Evolutionary conservation across 1,139 yeast species (phyloP).

Genomic region (Taiozyma sp.): DNA sequence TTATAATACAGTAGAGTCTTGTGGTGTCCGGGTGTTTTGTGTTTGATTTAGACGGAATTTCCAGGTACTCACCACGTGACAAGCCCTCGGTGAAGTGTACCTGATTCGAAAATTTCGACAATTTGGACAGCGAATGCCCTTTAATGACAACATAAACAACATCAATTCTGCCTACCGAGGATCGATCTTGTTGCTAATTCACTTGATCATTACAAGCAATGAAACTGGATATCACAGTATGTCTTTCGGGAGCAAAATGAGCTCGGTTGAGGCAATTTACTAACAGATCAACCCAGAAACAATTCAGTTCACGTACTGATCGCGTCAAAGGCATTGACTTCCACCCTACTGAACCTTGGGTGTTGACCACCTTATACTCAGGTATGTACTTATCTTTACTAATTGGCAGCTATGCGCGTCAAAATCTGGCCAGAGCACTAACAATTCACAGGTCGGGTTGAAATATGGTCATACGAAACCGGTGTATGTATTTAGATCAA

Average conservation of each 20-base stretch:
- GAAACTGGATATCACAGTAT: constrained; percentile 16
- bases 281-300: constrained; percentile 41
- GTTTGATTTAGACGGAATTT: not conserved
- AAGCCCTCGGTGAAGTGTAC: not conserved
- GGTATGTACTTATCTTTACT: constrained; percentile 40
- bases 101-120: not conserved
- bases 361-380: constrained; percentile 78
- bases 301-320: constrained; percentile 83
- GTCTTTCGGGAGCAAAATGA: not conserved
- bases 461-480: constrained; percentile 92
- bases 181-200: not conserved
- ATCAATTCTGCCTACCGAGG: not conserved
- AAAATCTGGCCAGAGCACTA: not conserved
- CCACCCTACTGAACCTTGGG: constrained; percentile 98
- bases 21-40: constrained; percentile 4
- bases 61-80: not conserved
- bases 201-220: constrained; percentile 1
- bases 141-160: not conserved
- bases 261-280: constrained; percentile 3
- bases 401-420: not conserved
- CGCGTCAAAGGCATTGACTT: constrained; percentile 97
- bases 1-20: not conserved
- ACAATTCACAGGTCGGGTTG: constrained; percentile 44
- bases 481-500: constrained; percentile 26
- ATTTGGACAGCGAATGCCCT: not conserved